Percentiles rank a stretch among this genome's conserved stretches.
These are phyloP conservation scores for Aspergillus baeticus DNA, from an alignment of 495 filamentous ascomycete genomes.

Conservation along the genomic window DNA sequence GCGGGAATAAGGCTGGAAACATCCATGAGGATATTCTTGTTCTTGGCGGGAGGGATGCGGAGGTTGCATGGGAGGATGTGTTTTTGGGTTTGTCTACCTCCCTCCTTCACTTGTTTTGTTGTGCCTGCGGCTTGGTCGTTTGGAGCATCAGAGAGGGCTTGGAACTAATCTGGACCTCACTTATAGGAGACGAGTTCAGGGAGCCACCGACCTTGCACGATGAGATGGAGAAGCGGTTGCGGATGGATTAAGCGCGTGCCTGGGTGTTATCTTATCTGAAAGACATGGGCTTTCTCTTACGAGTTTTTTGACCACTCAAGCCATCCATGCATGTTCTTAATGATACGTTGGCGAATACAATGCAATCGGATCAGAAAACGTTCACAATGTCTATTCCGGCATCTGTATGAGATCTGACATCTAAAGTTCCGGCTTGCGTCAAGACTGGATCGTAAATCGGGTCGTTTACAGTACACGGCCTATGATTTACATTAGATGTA, in stretches of 20 bases:
- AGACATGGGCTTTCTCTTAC: conserved; percentile 1
- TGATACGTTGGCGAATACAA: background rate
- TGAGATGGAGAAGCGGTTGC: conserved; percentile 89
- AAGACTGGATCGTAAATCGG: too few species aligned
- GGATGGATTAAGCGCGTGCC: conserved; percentile 61
- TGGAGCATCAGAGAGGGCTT: background rate
- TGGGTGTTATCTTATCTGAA: background rate
- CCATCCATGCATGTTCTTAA: background rate
- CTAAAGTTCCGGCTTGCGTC: too few species aligned
- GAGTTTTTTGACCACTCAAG: conserved; percentile 8
- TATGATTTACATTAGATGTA: too few species aligned
- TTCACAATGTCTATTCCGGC: too few species aligned
- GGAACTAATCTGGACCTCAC: background rate
- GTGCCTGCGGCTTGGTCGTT: background rate
- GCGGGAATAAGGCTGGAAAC: conserved; percentile 37
- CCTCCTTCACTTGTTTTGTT: conserved; percentile 12
- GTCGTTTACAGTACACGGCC: too few species aligned
- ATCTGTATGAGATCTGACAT: too few species aligned
- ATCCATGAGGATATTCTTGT: conserved; percentile 79
- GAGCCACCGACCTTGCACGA: conserved; percentile 72
- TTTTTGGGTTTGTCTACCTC: conserved; percentile 51
- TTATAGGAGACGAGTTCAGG: conserved; percentile 58
- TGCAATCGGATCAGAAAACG: background rate
- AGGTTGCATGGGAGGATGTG: conserved; percentile 88
- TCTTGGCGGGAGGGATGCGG: conserved; percentile 65